Conservation (phyloP, 2,329 filamentous ascomycete species). For the Fusarium mundagurra region DNA sequence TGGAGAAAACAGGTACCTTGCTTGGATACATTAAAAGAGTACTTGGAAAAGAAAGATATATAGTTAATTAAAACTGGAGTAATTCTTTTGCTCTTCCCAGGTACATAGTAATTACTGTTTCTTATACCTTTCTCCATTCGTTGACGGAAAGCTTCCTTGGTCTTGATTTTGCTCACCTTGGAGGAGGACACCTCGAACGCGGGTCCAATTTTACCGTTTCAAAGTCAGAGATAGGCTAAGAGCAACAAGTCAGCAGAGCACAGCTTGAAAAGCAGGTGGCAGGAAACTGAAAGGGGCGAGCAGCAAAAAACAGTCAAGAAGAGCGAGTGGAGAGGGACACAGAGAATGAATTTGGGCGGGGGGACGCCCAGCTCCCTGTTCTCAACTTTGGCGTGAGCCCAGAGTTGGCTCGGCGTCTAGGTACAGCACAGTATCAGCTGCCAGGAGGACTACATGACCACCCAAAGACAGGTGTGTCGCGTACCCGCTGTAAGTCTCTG, state of each 20-base stretch:
- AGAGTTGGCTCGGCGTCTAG: conserved; percentile 32
- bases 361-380: conserved; percentile 47
- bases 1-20: neutral
- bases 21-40: neutral
- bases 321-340: conserved; percentile 43
- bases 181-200: conserved; percentile 1
- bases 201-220: conserved; percentile 5
- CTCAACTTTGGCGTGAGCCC: conserved; percentile 31
- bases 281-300: conserved; percentile 24
- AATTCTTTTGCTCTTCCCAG: neutral
- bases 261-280: conserved; percentile 29
- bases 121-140: neutral
- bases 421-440: conserved; percentile 53
- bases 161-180: neutral
- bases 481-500: conserved; percentile 51
- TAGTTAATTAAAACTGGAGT: neutral
- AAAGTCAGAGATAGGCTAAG: neutral
- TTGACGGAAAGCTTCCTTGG: neutral
- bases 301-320: conserved; percentile 33
- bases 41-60: neutral
- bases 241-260: conserved; percentile 18
- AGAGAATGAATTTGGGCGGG: conserved; percentile 40
- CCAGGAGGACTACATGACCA: conserved; percentile 47
- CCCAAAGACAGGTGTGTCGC: conserved; percentile 49
- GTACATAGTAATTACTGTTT: neutral